phyloP scores from a whole-genome alignment of 2,329 filamentous ascomycete species.

The Aureobasidium sp. region DNA sequence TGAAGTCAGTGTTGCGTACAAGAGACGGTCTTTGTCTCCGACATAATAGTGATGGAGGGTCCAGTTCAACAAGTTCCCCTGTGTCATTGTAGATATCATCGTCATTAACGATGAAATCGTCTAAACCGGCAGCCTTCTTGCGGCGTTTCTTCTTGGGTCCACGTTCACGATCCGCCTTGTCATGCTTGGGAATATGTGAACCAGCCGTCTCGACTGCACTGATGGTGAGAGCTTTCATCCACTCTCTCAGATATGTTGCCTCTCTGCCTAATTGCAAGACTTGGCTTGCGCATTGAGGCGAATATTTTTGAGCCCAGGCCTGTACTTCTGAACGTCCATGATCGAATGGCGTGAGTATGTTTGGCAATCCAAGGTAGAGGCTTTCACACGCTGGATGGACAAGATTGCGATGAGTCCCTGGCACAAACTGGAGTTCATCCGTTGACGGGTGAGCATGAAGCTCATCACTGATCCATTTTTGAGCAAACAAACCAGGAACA shows the following conservation, averaged over 20 bases:
- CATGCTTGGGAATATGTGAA: background rate
- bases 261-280: conserved; percentile 72
- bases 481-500: conserved; percentile 32
- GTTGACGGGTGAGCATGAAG: background rate
- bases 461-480: background rate
- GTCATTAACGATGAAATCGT: conserved; percentile 72
- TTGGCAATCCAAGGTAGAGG: conserved; percentile 55
- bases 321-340: conserved; percentile 64
- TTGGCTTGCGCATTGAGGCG: conserved; percentile 59
- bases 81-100: conserved; percentile 58
- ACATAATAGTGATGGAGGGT: conserved; percentile 29
- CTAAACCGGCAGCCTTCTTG: conserved; percentile 59
- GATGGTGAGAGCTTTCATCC: conserved; percentile 71
- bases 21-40: conserved; percentile 21
- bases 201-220: conserved; percentile 63
- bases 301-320: conserved; percentile 80
- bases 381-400: conserved; percentile 53
- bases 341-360: conserved; percentile 71
- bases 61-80: conserved; percentile 58
- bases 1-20: conserved; percentile 7
- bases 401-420: background rate
- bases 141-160: conserved; percentile 57
- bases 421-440: background rate
- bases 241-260: conserved; percentile 64
- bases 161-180: conserved; percentile 17